A percentile compares a stretch with the other conserved stretches of the same genome.
Conservation (phyloP, 768 basidiomycete species). For the Tricholomella constricta region DNA sequence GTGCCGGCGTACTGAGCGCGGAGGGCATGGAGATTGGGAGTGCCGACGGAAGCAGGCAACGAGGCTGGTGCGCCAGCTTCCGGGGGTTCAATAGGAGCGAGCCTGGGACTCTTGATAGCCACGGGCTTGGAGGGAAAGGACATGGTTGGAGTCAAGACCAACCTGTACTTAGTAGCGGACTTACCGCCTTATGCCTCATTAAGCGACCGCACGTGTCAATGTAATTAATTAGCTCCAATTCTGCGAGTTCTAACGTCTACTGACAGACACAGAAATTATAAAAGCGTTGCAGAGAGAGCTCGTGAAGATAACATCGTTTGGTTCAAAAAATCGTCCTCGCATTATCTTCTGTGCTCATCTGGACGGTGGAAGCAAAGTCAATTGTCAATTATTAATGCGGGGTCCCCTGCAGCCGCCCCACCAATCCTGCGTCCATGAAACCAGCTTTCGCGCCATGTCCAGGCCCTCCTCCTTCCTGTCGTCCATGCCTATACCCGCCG, state of each 20-base stretch:
- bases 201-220: background rate
- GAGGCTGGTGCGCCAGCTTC: constrained; percentile 27
- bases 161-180: background rate
- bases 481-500: constrained; percentile 37
- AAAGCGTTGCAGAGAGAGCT: too few relatives aligned
- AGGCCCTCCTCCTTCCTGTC: constrained; percentile 43
- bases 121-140: constrained; percentile 59
- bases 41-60: constrained; percentile 47
- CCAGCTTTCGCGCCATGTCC: constrained; percentile 48
- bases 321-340: too few relatives aligned
- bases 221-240: too few relatives aligned
- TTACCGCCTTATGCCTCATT: constrained; percentile 15
- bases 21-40: constrained; percentile 65
- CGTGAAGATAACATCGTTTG: too few relatives aligned
- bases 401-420: constrained; percentile 13
- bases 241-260: too few relatives aligned
- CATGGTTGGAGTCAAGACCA: constrained; percentile 32
- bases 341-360: background rate
- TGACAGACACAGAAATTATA: too few relatives aligned
- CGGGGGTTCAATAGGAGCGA: constrained; percentile 17
- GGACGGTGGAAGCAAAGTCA: background rate
- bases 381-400: constrained; percentile 4
- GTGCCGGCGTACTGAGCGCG: constrained; percentile 64
- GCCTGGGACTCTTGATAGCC: constrained; percentile 43
- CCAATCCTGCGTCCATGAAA: constrained; percentile 52